Conservation (phyloP, 2,329 filamentous ascomycete genomes). For the Atkinsonella texensis region DNA sequence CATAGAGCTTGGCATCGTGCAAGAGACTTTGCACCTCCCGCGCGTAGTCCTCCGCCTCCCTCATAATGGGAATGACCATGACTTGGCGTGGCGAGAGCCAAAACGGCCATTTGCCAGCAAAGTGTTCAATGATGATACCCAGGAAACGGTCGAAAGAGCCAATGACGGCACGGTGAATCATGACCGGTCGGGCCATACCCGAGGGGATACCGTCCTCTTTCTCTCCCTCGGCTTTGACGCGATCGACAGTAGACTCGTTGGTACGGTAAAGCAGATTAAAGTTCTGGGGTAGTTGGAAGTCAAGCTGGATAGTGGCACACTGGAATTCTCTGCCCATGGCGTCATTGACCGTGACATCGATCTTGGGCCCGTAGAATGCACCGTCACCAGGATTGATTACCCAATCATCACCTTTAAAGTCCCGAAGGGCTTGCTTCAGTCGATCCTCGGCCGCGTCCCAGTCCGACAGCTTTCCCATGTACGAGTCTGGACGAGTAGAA, state of each 20-base stretch:
- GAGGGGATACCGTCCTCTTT: not conserved
- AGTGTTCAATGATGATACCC: not conserved
- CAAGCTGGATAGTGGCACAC: constrained; percentile 77
- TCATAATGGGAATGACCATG: constrained; percentile 1
- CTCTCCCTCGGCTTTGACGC: not conserved
- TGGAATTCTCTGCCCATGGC: constrained; percentile 57
- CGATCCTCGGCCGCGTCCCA: constrained; percentile 84
- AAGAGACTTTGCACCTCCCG: not conserved
- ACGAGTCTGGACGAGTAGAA: constrained; percentile 82
- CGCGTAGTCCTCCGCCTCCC: not conserved
- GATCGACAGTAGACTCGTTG: not conserved
- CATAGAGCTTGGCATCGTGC: not conserved
- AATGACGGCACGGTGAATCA: not conserved
- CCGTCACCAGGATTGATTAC: constrained; percentile 89
- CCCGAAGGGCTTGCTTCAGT: constrained; percentile 65
- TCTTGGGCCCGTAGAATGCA: constrained; percentile 97
- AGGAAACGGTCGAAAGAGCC: not conserved
- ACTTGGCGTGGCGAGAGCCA: not conserved
- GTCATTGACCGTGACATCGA: constrained; percentile 90
- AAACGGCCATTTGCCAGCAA: not conserved
- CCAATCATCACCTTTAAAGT: constrained; percentile 61
- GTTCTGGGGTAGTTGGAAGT: constrained; percentile 58
- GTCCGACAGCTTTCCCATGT: constrained; percentile 70
- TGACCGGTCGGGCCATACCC: not conserved
- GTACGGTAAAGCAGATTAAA: constrained; percentile 22